Evolutionary conservation across 495 filamentous ascomycete species (phyloP).

Genomic region (Cairneyella variabilis): DNA sequence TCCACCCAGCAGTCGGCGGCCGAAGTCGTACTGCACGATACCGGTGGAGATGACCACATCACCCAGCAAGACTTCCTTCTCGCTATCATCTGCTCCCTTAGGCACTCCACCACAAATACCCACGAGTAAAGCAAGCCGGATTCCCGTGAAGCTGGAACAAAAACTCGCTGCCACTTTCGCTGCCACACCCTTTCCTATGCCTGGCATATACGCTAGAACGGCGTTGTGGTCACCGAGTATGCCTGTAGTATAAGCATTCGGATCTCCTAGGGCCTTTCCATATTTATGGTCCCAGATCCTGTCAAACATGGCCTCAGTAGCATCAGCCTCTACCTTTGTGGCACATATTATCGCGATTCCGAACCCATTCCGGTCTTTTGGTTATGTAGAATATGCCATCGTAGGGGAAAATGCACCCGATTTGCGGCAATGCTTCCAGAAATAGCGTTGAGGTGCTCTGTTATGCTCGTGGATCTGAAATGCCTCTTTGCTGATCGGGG

Average conservation of each 20-base stretch:
- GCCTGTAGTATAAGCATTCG: constrained; percentile 34
- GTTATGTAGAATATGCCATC: neutral
- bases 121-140: constrained; percentile 37
- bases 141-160: constrained; percentile 31
- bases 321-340: constrained; percentile 29
- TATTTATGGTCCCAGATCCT: constrained; percentile 24
- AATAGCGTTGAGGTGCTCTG: neutral
- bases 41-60: constrained; percentile 42
- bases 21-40: constrained; percentile 39
- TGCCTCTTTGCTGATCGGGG: neutral
- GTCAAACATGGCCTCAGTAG: constrained; percentile 31
- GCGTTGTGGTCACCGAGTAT: constrained; percentile 31
- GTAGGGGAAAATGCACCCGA: neutral
- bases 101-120: constrained; percentile 43
- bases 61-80: constrained; percentile 32
- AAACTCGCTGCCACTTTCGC: constrained; percentile 29
- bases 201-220: constrained; percentile 33
- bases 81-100: neutral
- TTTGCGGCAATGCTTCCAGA: neutral
- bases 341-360: constrained; percentile 27
- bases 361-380: neutral
- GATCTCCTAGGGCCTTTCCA: constrained; percentile 25
- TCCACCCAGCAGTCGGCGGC: constrained; percentile 29
- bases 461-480: neutral
- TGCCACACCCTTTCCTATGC: constrained; percentile 31